phyloP scores from a whole-genome alignment of 495 filamentous ascomycete species.

The Cenococcum geophilum region DNA sequence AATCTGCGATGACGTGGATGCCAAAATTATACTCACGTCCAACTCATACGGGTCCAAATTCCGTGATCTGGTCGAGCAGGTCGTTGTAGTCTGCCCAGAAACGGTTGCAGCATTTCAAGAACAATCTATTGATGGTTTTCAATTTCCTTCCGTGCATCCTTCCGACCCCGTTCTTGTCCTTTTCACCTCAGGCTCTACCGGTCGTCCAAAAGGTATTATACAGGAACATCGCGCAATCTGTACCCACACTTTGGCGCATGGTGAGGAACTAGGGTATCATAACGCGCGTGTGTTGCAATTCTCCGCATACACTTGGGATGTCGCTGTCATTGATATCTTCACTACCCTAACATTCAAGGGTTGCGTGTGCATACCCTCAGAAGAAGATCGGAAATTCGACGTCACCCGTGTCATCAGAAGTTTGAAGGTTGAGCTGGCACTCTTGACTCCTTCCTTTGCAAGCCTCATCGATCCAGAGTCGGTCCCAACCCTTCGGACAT shows the following conservation, averaged over 20 bases:
- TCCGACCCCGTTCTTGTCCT: slow-evolving; percentile 2
- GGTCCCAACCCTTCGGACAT: slow-evolving; percentile 37
- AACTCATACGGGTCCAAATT: background rate
- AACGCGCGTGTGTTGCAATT: slow-evolving; percentile 40
- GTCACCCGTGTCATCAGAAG: slow-evolving; percentile 34
- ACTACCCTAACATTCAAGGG: slow-evolving; percentile 38
- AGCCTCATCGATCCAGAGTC: slow-evolving; percentile 26
- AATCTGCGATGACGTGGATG: background rate
- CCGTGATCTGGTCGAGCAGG: background rate
- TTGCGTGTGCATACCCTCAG: slow-evolving; percentile 27
- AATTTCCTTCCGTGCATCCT: slow-evolving; percentile 1
- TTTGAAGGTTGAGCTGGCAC: slow-evolving; percentile 41
- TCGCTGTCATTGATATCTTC: slow-evolving; percentile 36
- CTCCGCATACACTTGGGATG: slow-evolving; percentile 40
- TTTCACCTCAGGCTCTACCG: slow-evolving; percentile 21
- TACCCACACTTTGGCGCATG: background rate
- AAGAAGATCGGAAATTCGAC: slow-evolving; percentile 40
- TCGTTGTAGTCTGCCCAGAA: background rate
- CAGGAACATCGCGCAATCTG: background rate
- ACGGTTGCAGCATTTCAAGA: background rate
- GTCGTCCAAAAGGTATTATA: slow-evolving; percentile 14
- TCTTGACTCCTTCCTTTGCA: slow-evolving; percentile 49
- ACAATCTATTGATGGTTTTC: no score
- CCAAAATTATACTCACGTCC: background rate
- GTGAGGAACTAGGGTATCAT: background rate